phyloP scores from a whole-genome alignment of 2,329 filamentous ascomycete genomes.

The Ophiocordyceps robertsii region DNA sequence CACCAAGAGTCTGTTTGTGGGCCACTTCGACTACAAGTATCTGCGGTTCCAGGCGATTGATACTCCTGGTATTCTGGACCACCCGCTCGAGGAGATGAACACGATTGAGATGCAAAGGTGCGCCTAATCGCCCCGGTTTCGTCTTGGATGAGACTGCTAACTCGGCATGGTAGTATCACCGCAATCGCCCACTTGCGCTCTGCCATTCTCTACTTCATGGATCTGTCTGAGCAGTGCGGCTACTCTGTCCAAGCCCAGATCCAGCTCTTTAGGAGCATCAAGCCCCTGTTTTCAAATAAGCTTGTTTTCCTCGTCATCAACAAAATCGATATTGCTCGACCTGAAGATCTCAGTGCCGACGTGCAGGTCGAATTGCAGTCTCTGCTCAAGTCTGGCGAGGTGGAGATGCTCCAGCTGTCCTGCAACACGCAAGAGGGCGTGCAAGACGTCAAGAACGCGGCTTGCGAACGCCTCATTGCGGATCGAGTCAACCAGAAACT shows the following conservation, averaged over 20 bases:
- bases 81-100: constrained; percentile 98
- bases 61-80: constrained; percentile 95
- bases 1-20: constrained; percentile 92
- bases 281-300: constrained; percentile 94
- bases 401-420: constrained; percentile 84
- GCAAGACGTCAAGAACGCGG: constrained; percentile 87
- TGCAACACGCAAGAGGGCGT: constrained; percentile 93
- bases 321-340: constrained; percentile 88
- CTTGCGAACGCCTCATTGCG: constrained; percentile 83
- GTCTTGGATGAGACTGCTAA: background rate
- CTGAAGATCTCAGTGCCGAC: constrained; percentile 73
- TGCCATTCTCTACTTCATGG: constrained; percentile 96
- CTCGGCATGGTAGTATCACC: constrained; percentile 52
- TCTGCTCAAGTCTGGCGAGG: constrained; percentile 74
- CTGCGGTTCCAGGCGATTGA: constrained; percentile 63
- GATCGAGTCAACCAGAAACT: constrained; percentile 92
- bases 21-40: constrained; percentile 89
- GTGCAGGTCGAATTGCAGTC: constrained; percentile 65
- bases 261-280: constrained; percentile 89
- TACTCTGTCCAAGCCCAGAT: constrained; percentile 91
- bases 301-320: constrained; percentile 94
- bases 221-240: constrained; percentile 90
- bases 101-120: constrained; percentile 90
- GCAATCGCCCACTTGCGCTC: constrained; percentile 94
- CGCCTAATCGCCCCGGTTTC: background rate